Base-by-base conservation (phyloP, 768 basidiomycete genomes). In the Hemileccinum rubropunctum region DNA sequence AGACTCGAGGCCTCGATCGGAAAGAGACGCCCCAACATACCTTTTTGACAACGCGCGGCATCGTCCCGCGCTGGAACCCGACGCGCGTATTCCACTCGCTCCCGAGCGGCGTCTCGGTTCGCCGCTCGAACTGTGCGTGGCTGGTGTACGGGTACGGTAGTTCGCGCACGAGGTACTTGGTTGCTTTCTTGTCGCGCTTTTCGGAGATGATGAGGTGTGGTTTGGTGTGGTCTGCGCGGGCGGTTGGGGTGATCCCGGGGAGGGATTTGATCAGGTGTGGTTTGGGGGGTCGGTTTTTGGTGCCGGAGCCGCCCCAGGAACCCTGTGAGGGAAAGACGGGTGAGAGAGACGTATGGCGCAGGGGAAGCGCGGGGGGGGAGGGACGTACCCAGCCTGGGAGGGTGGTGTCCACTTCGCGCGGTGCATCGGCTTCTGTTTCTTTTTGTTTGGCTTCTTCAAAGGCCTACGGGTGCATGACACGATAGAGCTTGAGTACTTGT, bases 191-290 rank as follows among this genome's bases (percentile, higher is more conserved):
- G 73, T 98, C 95, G 51, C 85, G 84, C 70, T 88, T 91, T 70
- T 99, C 95, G 2, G 91, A 93, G 60, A 99, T 90, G 73, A 99
- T 97, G 62, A 98, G 81, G 64, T 97, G 86, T 11, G 84, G 78
- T 62, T 91, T 91, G 53, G 77, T 76, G 60, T 84, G 86, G 68
- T 99, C 97, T 13, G 87, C 85, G 38, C 97, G 90, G 42, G 83
- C 72, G 15, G 76, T 74, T 0, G 91, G 87, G 55, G 86, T 83
- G 56, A 98, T 75, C 14, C 95, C 95, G 0, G 90, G 80, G 23
- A 91, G 71, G 60, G 86, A 85, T 62, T 92, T 92, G 66, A 95
- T 79, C 47, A 87, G 78, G 51, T 86, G 77, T 21, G 83, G 80
- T 65, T 83, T 87, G 0, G 86, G 78, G 17, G 79, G 71, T 3